These are phyloP conservation scores for Cercospora nicotianae DNA, from an alignment of 2,329 filamentous ascomycete species.

Conservation along the genomic window DNA sequence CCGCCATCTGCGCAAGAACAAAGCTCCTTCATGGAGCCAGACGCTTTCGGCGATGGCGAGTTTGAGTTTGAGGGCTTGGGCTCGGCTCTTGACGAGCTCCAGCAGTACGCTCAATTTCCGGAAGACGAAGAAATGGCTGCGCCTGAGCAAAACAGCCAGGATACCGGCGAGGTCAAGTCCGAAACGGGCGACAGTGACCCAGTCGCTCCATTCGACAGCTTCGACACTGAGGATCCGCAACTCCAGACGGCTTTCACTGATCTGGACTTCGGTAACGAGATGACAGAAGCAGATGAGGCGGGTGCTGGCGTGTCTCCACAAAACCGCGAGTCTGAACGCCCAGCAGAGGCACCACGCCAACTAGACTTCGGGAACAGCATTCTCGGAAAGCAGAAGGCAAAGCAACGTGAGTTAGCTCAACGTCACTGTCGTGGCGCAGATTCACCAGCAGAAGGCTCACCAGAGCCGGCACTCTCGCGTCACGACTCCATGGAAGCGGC, in stretches of 20 bases:
- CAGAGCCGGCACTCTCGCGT: not conserved
- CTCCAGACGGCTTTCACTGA: not conserved
- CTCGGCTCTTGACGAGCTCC: not conserved
- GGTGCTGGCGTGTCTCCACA: not conserved
- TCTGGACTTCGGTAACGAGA: not conserved
- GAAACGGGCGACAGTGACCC: not conserved
- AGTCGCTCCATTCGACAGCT: not conserved
- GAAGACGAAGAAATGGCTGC: not conserved
- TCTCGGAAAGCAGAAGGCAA: not conserved
- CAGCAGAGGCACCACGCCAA: not conserved
- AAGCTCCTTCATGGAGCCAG: not conserved
- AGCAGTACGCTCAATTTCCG: not conserved
- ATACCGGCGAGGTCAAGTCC: not conserved
- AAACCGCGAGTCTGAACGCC: not conserved
- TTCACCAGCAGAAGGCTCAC: not conserved
- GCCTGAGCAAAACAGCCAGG: not conserved
- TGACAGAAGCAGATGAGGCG: not conserved
- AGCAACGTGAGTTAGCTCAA: not conserved
- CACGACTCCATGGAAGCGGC: slow-evolving; percentile 6
- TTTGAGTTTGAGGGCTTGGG: not conserved
- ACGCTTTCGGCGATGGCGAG: not conserved
- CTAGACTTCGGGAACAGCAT: not conserved
- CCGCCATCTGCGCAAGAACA: not conserved
- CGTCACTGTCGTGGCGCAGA: not conserved
- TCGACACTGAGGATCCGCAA: not conserved